Percentiles rank a stretch among this genome's conserved stretches.
Conservation (phyloP, 345 rosid species). For the Populus deltoides region DNA sequence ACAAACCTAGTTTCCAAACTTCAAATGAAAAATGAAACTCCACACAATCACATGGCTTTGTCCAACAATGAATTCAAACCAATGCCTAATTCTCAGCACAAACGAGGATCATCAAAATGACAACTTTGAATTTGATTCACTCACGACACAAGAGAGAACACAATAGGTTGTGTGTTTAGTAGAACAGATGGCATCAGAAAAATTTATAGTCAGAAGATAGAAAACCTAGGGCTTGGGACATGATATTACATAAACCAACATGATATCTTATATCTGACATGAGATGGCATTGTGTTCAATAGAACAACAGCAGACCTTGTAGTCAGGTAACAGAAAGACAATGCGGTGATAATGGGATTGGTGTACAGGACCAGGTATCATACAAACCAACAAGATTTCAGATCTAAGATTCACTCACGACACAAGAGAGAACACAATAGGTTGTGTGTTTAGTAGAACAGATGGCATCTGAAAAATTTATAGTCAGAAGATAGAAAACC, state of each 20-base stretch:
- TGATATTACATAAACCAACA: not conserved
- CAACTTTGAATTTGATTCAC: not conserved
- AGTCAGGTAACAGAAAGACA: not conserved
- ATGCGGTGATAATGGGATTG: not conserved
- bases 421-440: not conserved
- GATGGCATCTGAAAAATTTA: not conserved
- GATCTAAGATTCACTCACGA: not conserved
- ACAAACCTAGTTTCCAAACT: not conserved
- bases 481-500: not conserved
- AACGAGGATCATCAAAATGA: not conserved
- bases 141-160: not conserved
- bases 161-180: not conserved
- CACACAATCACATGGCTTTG: not conserved
- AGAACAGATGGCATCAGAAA: not conserved
- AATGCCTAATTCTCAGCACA: not conserved
- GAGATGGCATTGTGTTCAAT: not conserved
- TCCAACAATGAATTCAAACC: not conserved
- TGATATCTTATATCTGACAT: not conserved
- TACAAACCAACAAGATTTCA: no score
- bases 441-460: not conserved
- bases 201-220: not conserved
- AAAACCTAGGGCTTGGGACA: not conserved
- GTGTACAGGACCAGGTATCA: not conserved
- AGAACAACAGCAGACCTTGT: not conserved
- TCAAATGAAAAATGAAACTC: conserved; percentile 2